These are phyloP conservation scores for Pochonia chlamydosporia DNA, from an alignment of 2,329 filamentous ascomycete genomes.

Conservation along the genomic window DNA sequence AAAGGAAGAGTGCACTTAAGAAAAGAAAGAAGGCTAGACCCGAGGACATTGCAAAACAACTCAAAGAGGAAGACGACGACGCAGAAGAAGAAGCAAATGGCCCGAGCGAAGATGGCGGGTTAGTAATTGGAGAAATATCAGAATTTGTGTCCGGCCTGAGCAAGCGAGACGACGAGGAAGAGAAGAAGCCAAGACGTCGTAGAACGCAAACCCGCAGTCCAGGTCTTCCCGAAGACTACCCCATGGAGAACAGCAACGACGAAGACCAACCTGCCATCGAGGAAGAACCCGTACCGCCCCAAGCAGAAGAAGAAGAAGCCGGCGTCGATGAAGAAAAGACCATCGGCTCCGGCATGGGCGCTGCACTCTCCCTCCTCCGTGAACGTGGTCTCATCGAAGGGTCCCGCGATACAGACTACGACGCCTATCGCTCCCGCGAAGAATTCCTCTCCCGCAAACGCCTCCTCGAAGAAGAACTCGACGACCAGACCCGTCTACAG, in stretches of 20 bases:
- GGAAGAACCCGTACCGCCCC: slow-evolving; percentile 7
- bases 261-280: slow-evolving; percentile 21
- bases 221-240: slow-evolving; percentile 34
- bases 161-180: slow-evolving; percentile 54
- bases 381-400: slow-evolving; percentile 77
- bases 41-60: slow-evolving; percentile 78
- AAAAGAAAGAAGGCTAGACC: slow-evolving; percentile 84
- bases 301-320: slow-evolving; percentile 25
- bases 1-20: slow-evolving; percentile 78
- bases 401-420: slow-evolving; percentile 57
- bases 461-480: slow-evolving; percentile 70
- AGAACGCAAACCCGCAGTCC: slow-evolving; percentile 17
- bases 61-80: slow-evolving; percentile 59
- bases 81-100: slow-evolving; percentile 38
- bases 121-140: slow-evolving; percentile 93
- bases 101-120: slow-evolving; percentile 42
- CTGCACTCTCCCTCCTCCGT: slow-evolving; percentile 74
- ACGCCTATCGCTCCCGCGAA: slow-evolving; percentile 64
- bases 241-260: slow-evolving; percentile 33
- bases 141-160: slow-evolving; percentile 88
- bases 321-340: slow-evolving; percentile 73
- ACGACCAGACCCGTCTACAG: slow-evolving; percentile 70
- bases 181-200: slow-evolving; percentile 43
- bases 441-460: slow-evolving; percentile 72
- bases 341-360: slow-evolving; percentile 71